Conservation (phyloP, 768 basidiomycete genomes). For the Naganishia antarctica region DNA sequence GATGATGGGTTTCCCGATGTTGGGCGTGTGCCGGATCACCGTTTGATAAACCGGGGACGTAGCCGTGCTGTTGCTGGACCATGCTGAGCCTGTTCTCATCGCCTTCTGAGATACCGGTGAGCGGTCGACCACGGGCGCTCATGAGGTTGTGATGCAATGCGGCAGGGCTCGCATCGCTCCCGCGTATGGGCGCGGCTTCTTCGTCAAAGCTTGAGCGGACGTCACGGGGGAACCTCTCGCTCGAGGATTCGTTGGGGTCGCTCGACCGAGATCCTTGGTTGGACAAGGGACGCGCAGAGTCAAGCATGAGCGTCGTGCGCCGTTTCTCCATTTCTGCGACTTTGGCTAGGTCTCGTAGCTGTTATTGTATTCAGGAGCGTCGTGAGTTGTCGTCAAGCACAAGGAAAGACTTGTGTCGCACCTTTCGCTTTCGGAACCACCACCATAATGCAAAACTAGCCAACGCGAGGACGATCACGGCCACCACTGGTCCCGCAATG, state of each 20-base stretch:
- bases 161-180: background rate
- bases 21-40: background rate
- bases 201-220: constrained; percentile 22
- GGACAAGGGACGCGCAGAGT: background rate
- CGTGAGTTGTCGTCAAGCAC: background rate
- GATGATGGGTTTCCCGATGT: constrained; percentile 9
- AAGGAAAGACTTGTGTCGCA: constrained; percentile 26
- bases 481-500: constrained; percentile 46
- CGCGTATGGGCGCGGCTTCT: background rate
- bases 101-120: constrained; percentile 23
- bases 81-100: background rate
- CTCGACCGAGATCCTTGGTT: background rate
- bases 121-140: constrained; percentile 5
- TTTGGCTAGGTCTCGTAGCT: constrained; percentile 16
- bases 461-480: constrained; percentile 39
- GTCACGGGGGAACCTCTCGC: constrained; percentile 24
- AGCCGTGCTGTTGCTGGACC: too few species aligned
- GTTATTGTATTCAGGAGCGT: background rate
- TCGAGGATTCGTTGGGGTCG: constrained; percentile 4
- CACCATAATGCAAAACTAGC: constrained; percentile 44
- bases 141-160: constrained; percentile 23
- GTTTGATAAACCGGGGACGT: too few species aligned
- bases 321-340: constrained; percentile 20
- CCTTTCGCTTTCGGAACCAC: constrained; percentile 45
- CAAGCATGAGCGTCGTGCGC: background rate